Base-by-base conservation (phyloP, 495 filamentous ascomycete species). In the Penicillium samsonianum region DNA sequence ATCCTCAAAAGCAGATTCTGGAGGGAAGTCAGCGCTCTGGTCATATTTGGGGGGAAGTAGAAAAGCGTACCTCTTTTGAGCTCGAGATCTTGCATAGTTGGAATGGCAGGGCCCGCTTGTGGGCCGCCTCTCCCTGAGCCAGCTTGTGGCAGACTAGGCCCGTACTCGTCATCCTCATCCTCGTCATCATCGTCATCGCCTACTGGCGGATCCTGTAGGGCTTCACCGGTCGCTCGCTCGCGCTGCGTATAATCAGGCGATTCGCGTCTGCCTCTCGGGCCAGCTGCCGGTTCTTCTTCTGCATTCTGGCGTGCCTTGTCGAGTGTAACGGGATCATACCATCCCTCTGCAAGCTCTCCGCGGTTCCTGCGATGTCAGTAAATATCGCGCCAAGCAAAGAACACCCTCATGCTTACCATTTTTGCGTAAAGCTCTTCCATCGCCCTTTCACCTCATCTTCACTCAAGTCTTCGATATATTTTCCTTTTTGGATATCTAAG, bases 371-470 rank as follows among this genome's bases (percentile, higher is more conserved):
- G 20, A 67, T 62, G 55, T 72, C 53, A 73, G 47, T 45, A 33
- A 55, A 45, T 17, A 37, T 38, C 8, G 16, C 5, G 22, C 44
- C 9, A 50, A 50, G 54, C 11, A 43, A 19, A 28, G 23, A 35
- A n/a, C 10, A 38, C 35, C 14, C n/a, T 20, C 20, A 7, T 14
- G 63, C 78, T 68, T 83, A 90, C 94, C 94, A 98, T 80, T 92
- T 93, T 3, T 82, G 74, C 14, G 91, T 69, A 66, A 97, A 98
- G 68, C 92, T 93, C 76, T 96, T 96, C 91, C 92, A 98, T 38
- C 94, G 76, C 1, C 93, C 94, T 45, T 82, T 86, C 0, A 84
- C 67, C 65, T 98, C 93, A 14, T 82, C 75, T 52, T 87, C 84
- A 38, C 78, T 73, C 40, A 98, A 67, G 3, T 84, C 80, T 22